Base-by-base conservation (phyloP, 768 basidiomycete genomes). In the Cystobasidium onofrii region DNA sequence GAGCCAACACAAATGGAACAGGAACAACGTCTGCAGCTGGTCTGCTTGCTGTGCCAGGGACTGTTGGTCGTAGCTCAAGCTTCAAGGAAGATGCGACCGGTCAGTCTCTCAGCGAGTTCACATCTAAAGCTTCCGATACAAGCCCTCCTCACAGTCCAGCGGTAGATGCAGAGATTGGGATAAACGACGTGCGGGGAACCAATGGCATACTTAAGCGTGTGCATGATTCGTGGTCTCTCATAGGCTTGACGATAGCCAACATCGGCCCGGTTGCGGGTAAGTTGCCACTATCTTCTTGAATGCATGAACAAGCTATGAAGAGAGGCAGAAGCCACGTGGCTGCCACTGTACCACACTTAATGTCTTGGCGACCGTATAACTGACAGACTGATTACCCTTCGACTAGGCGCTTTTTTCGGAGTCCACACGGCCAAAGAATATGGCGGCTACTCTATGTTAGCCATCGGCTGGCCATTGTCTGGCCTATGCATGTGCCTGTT, bases 391-490 rank as follows among this genome's bases (percentile, higher is more conserved):
- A n/a, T n/a, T n/a, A 55, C n/a, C 33, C 34, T 36, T 65, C 34
- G 41, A 25, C 20, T 44, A 71, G 78, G 78, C 1, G 73, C 75
- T 1, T 57, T 75, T 1, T 74, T 78, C 36, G 79, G 79, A 1
- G 76, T 79, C 20, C 50, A 77, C 10, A 77, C 77, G 7, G 76
- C 78, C 3, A 39, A 75, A 1, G 63, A 65, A 13, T 69, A 73
- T 10, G 79, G 79, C 4, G 79, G 79, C 7, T 75, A 72, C 4
- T 67, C 72, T 18, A 75, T 78, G 76, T 75, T 78, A 63, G 57
- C 76, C n/a, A 66, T 77, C 27, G 76, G 76, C 0, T 79, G 79
- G 79, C 79, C 79, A 0, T 15, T 79, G 15, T 74, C 76, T 12
- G 78, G 76, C 29, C 63, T 79, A 23, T 78, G 77, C 73, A 79